Conservation (phyloP, 1,139 yeast species). For the Geotrichum citri-aurantii region DNA sequence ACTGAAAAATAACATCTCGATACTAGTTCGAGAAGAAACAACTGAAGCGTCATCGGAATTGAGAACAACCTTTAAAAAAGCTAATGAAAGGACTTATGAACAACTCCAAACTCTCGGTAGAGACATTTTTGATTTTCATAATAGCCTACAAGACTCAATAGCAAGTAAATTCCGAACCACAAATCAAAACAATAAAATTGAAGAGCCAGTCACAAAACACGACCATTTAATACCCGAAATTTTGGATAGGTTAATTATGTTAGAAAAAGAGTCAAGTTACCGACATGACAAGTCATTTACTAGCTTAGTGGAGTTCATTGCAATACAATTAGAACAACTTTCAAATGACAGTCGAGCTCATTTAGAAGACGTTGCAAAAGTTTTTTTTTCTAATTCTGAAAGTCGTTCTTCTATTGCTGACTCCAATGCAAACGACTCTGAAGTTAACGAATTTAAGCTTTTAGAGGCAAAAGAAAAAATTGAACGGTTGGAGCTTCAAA, state of each 20-base stretch:
- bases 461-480: background rate
- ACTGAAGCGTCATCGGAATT: slow-evolving; percentile 10
- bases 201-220: background rate
- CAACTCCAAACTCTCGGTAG: slow-evolving; percentile 11
- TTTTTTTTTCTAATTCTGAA: background rate
- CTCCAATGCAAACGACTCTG: background rate
- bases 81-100: slow-evolving; percentile 11
- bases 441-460: background rate
- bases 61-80: slow-evolving; percentile 7
- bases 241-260: background rate
- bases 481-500: background rate
- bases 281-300: slow-evolving; percentile 6
- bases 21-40: slow-evolving; percentile 9
- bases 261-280: slow-evolving; percentile 2
- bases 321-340: slow-evolving; percentile 7
- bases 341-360: background rate
- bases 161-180: background rate
- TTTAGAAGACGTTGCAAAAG: background rate
- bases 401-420: background rate
- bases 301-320: slow-evolving; percentile 4
- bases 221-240: slow-evolving; percentile 13
- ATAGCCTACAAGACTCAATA: slow-evolving; percentile 1
- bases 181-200: background rate
- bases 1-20: slow-evolving; percentile 4
- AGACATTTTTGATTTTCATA: slow-evolving; percentile 10